A percentile compares a stretch with the other conserved stretches of the same genome.
Evolutionary conservation across 2,329 filamentous ascomycete species (phyloP).

Genomic region (Clonostachys solani): DNA sequence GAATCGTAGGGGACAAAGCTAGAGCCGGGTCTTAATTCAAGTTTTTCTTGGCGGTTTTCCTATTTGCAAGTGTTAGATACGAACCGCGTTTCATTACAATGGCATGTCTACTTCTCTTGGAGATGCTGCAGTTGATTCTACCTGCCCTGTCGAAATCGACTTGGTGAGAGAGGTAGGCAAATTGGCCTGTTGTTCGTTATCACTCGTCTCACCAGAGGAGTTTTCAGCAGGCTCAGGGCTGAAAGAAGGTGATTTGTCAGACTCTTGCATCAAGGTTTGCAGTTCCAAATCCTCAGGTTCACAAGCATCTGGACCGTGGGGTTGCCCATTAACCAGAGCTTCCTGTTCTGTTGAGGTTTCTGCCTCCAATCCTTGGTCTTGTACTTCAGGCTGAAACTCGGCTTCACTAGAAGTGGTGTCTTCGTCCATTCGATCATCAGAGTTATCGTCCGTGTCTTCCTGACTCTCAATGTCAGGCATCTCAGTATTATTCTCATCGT

Average conservation of each 20-base stretch:
- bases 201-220: constrained; percentile 12
- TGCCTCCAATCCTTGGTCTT: too few relatives aligned
- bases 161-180: constrained; percentile 12
- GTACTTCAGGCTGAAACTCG: too few relatives aligned
- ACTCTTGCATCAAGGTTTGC: too few relatives aligned
- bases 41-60: background rate
- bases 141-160: constrained; percentile 22
- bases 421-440: constrained; percentile 24
- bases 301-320: too few relatives aligned
- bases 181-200: constrained; percentile 15
- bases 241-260: too few relatives aligned
- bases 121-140: constrained; percentile 14
- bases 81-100: constrained; percentile 6
- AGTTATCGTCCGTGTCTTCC: constrained; percentile 15
- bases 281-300: too few relatives aligned
- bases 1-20: constrained; percentile 67
- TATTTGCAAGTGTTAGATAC: too few relatives aligned
- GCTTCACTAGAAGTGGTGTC: too few relatives aligned
- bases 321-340: too few relatives aligned
- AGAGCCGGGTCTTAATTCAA: background rate
- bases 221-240: too few relatives aligned
- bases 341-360: too few relatives aligned
- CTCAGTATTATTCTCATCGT: too few relatives aligned
- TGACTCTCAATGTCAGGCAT: constrained; percentile 10
- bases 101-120: constrained; percentile 38